Evolutionary conservation across 1,284 basidiomycete species (phyloP).

Genomic region (Cyathus pygmaeus): DNA sequence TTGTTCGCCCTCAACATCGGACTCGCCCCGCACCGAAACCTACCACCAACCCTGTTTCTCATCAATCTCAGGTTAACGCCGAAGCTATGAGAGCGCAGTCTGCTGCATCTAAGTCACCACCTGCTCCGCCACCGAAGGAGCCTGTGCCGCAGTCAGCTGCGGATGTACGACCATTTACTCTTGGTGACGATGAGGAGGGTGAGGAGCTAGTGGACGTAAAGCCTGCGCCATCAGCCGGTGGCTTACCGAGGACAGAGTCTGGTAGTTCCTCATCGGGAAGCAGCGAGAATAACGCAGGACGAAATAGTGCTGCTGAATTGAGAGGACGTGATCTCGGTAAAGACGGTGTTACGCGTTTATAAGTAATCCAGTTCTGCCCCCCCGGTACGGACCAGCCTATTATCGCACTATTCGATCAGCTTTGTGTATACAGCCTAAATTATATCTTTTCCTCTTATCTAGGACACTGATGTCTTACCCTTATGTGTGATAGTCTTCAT

Average conservation of each 20-base stretch:
- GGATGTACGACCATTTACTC: conserved; percentile 46
- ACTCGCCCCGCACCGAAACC: conserved; percentile 21
- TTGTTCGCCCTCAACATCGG: conserved; percentile 35
- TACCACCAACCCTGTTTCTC: conserved; percentile 52
- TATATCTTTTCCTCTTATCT: no score
- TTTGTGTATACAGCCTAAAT: no score
- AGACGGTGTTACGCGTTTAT: not conserved
- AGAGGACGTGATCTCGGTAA: conserved; percentile 1
- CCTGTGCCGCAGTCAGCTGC: not conserved
- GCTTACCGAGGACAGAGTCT: not conserved
- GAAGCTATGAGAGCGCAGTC: conserved; percentile 1
- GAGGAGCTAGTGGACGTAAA: conserved; percentile 16
- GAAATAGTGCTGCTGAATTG: not conserved
- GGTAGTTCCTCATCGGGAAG: not conserved
- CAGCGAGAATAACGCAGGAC: no score
- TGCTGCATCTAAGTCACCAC: not conserved
- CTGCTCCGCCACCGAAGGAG: conserved; percentile 8
- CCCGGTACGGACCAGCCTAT: not conserved
- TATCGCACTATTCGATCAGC: not conserved
- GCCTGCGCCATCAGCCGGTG: not conserved
- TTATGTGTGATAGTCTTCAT: no score
- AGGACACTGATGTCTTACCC: no score
- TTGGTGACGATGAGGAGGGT: conserved; percentile 43
- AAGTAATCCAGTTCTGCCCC: not conserved
- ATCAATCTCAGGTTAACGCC: conserved; percentile 47